These are phyloP conservation scores for Beauveria medogensis DNA, from an alignment of 2,329 filamentous ascomycete species.

Conservation along the genomic window DNA sequence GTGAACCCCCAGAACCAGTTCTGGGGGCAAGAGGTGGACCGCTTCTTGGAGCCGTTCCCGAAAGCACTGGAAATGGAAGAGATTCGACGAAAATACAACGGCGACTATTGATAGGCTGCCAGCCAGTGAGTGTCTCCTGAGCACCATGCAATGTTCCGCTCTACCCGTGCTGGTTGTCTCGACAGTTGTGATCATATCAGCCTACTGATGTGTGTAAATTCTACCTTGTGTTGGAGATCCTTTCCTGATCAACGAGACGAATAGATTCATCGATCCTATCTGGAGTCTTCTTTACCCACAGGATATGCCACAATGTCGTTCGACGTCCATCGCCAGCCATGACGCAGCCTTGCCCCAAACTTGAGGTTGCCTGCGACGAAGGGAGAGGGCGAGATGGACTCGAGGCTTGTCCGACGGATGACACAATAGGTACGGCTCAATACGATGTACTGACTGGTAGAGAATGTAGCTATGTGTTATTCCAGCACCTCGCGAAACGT, in stretches of 20 bases:
- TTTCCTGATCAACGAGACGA: neutral
- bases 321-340: neutral
- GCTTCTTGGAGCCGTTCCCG: neutral
- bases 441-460: neutral
- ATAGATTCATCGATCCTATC: neutral
- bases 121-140: neutral
- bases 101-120: neutral
- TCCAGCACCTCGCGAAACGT: neutral
- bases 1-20: slow-evolving; percentile 15
- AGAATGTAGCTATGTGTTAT: neutral
- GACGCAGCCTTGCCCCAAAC: neutral
- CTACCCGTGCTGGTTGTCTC: neutral
- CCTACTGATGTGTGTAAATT: neutral
- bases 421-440: neutral
- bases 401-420: neutral
- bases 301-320: neutral
- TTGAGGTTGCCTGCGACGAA: too few relatives aligned
- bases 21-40: slow-evolving; percentile 15
- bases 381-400: neutral
- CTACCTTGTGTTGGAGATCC: neutral
- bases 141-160: neutral
- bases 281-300: neutral
- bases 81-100: neutral
- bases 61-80: slow-evolving; percentile 3
- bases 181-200: neutral